Base-by-base conservation (phyloP, 257 asterid genomes). In the Galeopsis tetrahit region DNA sequence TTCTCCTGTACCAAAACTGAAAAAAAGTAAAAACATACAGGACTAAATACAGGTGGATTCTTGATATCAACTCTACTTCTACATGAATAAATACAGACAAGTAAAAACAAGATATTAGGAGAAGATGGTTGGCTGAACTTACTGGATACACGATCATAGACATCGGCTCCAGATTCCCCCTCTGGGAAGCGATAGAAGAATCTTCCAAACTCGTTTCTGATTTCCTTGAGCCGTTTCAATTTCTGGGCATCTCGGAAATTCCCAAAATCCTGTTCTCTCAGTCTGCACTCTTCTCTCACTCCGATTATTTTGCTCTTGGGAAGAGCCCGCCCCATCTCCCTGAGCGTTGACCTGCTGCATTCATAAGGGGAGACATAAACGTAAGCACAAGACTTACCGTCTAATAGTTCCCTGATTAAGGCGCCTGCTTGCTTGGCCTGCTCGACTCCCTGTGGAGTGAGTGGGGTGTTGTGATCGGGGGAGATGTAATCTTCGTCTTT, bases 121-220 rank as follows among this genome's bases (percentile, higher is more conserved):
- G 13, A 14, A 2, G 28, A 21, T 21, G 28, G 28, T 21, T 21
- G 28, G 6, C 8, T 1, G 6, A 36, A 71, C 91, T 75, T 72
- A 89, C 96, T 86, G 1, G 91, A 89, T 21, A 89, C 93, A 9
- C 93, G 89, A 70, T 84, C 93, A 43, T 77, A 90, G 32, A 87
- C 96, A 78, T 89, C 96, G n/a, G 96, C 91, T 0, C 90, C 95
- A 0, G 96, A 89, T 73, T 89, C 96, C 1, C 96, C 96, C 62
- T 89, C 91, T 0, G 96, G 96, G 43, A 89, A 89, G 3, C 96
- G 86, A 73, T 81, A 89, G 69, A 84, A 88, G 64, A 90, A 90
- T 56, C 92, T 81, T n/a, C 96, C 95, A 69, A 86, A 90, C 70
- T 68, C 82, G 77, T 85, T 85, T 39, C 90, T 73, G 3, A 83